Conservation (phyloP, 192 early-diverging fungal species). For the Nowakowskiella sp. region DNA sequence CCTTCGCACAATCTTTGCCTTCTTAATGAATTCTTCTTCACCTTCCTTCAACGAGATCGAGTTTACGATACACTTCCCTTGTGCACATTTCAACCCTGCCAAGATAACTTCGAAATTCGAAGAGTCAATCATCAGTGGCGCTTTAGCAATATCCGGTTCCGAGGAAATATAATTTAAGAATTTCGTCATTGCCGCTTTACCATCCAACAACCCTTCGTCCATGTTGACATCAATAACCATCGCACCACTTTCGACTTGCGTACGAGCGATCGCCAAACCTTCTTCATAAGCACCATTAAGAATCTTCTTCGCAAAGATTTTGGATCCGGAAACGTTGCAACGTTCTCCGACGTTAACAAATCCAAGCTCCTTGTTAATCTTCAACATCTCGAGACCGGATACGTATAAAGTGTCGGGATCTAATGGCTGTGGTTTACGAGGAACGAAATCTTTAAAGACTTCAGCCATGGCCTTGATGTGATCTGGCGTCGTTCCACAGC, state of each 20-base stretch:
- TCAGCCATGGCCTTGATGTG: conserved; percentile 85
- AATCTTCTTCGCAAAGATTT: conserved; percentile 89
- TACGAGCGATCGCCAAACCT: conserved; percentile 82
- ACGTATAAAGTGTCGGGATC: conserved; percentile 63
- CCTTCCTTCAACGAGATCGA: conserved; percentile 94
- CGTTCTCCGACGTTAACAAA: conserved; percentile 96
- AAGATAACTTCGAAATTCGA: conserved; percentile 96
- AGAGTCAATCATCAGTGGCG: conserved; percentile 92
- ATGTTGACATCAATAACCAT: conserved; percentile 95
- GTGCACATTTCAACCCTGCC: conserved; percentile 89
- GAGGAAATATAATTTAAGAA: conserved; percentile 91
- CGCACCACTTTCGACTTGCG: conserved; percentile 92
- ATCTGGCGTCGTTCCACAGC: conserved; percentile 92
- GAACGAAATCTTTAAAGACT: conserved; percentile 61
- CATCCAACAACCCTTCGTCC: conserved; percentile 95
- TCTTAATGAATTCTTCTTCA: conserved; percentile 83
- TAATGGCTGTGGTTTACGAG: conserved; percentile 63
- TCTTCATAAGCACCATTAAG: conserved; percentile 90
- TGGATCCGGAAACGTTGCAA: conserved; percentile 94
- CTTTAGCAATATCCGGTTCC: conserved; percentile 83
- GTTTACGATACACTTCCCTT: conserved; percentile 98
- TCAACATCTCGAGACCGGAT: conserved; percentile 79
- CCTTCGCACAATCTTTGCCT: conserved; percentile 77
- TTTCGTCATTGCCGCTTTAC: conserved; percentile 84
- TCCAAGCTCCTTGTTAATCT: conserved; percentile 69